These are phyloP conservation scores for Thalassiosira ordinaria DNA, from an alignment of 352 stramenopile genomes.

Conservation along the genomic window DNA sequence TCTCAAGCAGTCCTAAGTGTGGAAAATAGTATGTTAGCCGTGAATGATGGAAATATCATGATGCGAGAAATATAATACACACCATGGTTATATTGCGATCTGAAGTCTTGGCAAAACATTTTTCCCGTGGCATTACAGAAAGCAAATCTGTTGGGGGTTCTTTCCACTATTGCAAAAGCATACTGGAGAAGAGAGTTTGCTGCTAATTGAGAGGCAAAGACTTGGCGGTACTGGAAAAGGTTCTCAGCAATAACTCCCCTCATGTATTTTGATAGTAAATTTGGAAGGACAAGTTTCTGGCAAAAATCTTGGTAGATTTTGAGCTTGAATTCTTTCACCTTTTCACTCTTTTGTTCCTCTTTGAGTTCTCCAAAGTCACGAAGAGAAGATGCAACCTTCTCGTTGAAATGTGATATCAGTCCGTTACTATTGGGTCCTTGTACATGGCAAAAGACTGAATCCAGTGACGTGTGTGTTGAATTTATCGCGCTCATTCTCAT, in stretches of 20 bases:
- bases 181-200: slow-evolving; percentile 84
- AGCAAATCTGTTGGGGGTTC: slow-evolving; percentile 78
- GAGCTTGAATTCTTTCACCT: slow-evolving; percentile 52
- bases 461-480: slow-evolving; percentile 52
- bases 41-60: slow-evolving; percentile 2
- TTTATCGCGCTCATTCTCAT: slow-evolving; percentile 75
- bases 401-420: slow-evolving; percentile 55
- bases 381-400: slow-evolving; percentile 53
- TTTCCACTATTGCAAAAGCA: slow-evolving; percentile 79
- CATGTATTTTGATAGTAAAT: slow-evolving; percentile 77
- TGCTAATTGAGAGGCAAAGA: slow-evolving; percentile 78
- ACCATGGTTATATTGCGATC: slow-evolving; percentile 80
- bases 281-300: slow-evolving; percentile 53
- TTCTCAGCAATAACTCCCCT: slow-evolving; percentile 60
- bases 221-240: slow-evolving; percentile 76
- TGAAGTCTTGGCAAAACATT: slow-evolving; percentile 79
- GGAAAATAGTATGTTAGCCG: slow-evolving; percentile 5
- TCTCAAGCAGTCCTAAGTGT: slow-evolving; percentile 71
- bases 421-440: slow-evolving; percentile 39
- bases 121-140: slow-evolving; percentile 69
- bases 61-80: background rate
- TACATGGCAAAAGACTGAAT: slow-evolving; percentile 48
- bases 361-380: slow-evolving; percentile 28
- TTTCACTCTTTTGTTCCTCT: slow-evolving; percentile 28
- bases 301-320: slow-evolving; percentile 75